A percentile compares a stretch with the other conserved stretches of the same genome.
Evolutionary conservation across 176 grass and related monocot species (phyloP).

Genomic region (Lolium perenne): DNA sequence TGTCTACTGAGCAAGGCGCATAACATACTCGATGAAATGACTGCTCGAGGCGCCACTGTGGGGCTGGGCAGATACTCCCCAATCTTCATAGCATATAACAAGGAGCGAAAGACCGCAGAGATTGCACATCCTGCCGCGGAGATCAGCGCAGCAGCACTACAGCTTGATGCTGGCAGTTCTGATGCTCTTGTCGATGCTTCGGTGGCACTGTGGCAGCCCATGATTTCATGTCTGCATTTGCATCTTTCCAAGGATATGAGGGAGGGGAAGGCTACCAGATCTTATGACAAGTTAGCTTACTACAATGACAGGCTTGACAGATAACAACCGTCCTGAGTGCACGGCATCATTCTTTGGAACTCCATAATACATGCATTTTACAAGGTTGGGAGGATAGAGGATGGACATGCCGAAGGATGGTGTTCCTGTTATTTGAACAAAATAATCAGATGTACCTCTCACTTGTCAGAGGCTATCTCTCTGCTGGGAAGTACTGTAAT

Average conservation of each 20-base stretch:
- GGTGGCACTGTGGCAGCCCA: constrained; percentile 86
- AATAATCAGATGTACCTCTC: constrained; percentile 93
- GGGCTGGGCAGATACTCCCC: constrained; percentile 78
- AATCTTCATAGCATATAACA: constrained; percentile 88
- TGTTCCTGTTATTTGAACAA: constrained; percentile 81
- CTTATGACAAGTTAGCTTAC: constrained; percentile 85
- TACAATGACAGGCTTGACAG: constrained; percentile 89
- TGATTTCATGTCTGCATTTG: constrained; percentile 86
- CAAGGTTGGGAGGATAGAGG: constrained; percentile 83
- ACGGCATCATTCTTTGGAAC: constrained; percentile 54
- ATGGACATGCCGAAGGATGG: constrained; percentile 87
- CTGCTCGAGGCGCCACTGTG: constrained; percentile 61
- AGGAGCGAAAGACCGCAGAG: constrained; percentile 81
- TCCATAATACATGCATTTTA: constrained; percentile 95
- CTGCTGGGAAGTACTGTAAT: constrained; percentile 78
- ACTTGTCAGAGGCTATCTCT: constrained; percentile 83
- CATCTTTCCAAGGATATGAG: constrained; percentile 92
- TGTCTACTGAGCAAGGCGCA: constrained; percentile 79
- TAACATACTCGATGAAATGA: constrained; percentile 42
- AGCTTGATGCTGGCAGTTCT: constrained; percentile 70
- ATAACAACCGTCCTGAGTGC: constrained; percentile 66
- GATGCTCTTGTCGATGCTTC: constrained; percentile 89
- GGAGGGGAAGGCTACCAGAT: constrained; percentile 77
- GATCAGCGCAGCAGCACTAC: constrained; percentile 63
- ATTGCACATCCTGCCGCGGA: constrained; percentile 77